Evolutionary conservation across 805 yeast genomes (phyloP), one percentile per base, ranked within the genome.

Genomic region (Saturnispora besseyi): DNA sequence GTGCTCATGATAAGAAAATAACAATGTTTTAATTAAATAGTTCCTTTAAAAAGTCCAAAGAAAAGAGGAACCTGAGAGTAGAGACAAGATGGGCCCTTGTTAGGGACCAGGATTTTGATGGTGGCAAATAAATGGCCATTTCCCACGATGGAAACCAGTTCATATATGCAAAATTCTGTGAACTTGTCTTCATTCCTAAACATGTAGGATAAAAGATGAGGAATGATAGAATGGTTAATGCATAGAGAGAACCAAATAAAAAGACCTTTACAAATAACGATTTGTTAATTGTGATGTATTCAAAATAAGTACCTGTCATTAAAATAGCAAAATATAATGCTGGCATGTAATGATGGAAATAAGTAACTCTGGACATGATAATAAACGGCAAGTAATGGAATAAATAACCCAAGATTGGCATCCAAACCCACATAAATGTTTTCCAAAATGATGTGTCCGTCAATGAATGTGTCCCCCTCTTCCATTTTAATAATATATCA

Each of bases 261-360:
- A 64, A 33, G 1, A n/a, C 30, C 32, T 33, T 44, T 10, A 33
- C 12, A 21, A 33, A 10, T 5, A 21, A 18, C 4, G 40, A 22
- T 31, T 22, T 32, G 22, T 36, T 21, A 8, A 18, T 6, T 5
- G 75, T 63, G 48, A 70, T 59, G 36, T 69, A 66, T 54, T 82
- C 87, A 41, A 80, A 62, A 49, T 74, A 66, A 62, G 78, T 81
- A 5, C 76, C 75, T 45, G 75, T 63, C 37, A 78, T 77, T 49
- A 80, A 65, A 66, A 82, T 69, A 46, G 88, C 87, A 65, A 86
- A 86, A 67, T 86, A 86, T 56, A 86, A 71, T 0, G 93, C 90
- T 44, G 95, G 95, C 61, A 84, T 71, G 65, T 86, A 86, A 69
- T 86, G 95, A 64, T 86, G 95, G 42, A 84, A 87, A 59, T 86